Conservation (phyloP, 2,329 filamentous ascomycete genomes). For the Phaeosphaeriaceae sp. region DNA sequence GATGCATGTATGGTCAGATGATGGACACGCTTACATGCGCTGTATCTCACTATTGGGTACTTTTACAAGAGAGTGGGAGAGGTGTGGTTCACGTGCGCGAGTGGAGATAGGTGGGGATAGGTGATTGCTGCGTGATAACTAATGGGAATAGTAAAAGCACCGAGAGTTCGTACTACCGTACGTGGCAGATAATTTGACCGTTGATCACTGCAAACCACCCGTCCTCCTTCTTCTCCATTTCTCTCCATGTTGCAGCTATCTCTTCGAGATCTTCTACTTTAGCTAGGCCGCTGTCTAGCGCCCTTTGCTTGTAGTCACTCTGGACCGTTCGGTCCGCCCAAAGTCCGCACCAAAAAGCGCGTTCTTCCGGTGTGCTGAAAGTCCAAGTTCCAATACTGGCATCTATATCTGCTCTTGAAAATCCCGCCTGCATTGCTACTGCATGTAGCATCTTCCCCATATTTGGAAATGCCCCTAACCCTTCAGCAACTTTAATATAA, state of each 20-base stretch:
- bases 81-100: slow-evolving; percentile 2
- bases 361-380: slow-evolving; percentile 48
- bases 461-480: slow-evolving; percentile 41
- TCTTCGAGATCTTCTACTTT: slow-evolving; percentile 49
- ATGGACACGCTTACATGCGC: slow-evolving; percentile 27
- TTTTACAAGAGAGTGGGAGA: slow-evolving; percentile 12
- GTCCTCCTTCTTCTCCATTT: slow-evolving; percentile 52
- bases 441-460: slow-evolving; percentile 45
- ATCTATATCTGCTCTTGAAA: slow-evolving; percentile 46
- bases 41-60: slow-evolving; percentile 29
- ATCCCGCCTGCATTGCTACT: slow-evolving; percentile 50
- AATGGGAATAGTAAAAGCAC: neutral
- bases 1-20: slow-evolving; percentile 41
- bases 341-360: slow-evolving; percentile 50
- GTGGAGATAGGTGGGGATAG: neutral
- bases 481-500: slow-evolving; percentile 41
- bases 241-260: slow-evolving; percentile 48
- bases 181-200: slow-evolving; percentile 50
- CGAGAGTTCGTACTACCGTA: slow-evolving; percentile 15
- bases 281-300: slow-evolving; percentile 46
- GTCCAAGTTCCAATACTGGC: slow-evolving; percentile 51
- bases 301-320: slow-evolving; percentile 45
- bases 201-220: slow-evolving; percentile 52
- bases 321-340: slow-evolving; percentile 48
- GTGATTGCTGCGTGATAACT: neutral